Conservation (phyloP, 2,329 filamentous ascomycete genomes). For the Exophiala aquamarina region DNA sequence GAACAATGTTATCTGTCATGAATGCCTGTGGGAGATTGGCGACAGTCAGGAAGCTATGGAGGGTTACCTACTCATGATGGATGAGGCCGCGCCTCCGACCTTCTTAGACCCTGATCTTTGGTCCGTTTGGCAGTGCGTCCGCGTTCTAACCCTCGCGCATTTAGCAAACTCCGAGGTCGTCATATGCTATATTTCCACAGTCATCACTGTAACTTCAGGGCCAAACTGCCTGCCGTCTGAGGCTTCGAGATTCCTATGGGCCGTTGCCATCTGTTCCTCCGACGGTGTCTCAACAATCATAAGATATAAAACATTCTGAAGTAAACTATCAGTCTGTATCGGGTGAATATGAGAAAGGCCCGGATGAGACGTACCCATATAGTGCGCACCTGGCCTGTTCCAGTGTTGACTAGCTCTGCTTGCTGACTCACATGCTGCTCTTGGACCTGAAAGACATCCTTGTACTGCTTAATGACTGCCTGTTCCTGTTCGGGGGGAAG, state of each 20-base stretch:
- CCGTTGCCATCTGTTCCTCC: constrained; percentile 7
- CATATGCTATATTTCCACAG: no score
- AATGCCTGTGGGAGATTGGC: no score
- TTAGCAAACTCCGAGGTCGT: no score
- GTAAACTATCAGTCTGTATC: background rate
- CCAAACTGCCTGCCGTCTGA: background rate
- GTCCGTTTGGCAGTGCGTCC: no score
- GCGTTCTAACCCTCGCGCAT: no score
- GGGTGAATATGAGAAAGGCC: background rate
- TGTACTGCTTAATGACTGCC: constrained; percentile 5
- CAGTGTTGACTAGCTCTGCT: constrained; percentile 33
- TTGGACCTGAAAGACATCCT: constrained; percentile 6
- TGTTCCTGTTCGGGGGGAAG: constrained; percentile 8
- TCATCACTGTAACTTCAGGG: no score
- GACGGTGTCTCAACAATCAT: constrained; percentile 17
- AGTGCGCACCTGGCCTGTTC: constrained; percentile 14
- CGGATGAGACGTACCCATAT: constrained; percentile 3
- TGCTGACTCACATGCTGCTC: constrained; percentile 21
- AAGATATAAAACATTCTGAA: constrained; percentile 31
- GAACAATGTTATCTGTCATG: no score
- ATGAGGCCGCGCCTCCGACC: no score
- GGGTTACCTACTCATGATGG: no score
- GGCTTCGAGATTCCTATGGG: background rate
- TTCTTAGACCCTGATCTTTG: no score
- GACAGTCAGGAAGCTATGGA: no score